Evolutionary conservation across 1,284 basidiomycete species (phyloP).

Genomic region (Leucocoprinus gongylophorus): DNA sequence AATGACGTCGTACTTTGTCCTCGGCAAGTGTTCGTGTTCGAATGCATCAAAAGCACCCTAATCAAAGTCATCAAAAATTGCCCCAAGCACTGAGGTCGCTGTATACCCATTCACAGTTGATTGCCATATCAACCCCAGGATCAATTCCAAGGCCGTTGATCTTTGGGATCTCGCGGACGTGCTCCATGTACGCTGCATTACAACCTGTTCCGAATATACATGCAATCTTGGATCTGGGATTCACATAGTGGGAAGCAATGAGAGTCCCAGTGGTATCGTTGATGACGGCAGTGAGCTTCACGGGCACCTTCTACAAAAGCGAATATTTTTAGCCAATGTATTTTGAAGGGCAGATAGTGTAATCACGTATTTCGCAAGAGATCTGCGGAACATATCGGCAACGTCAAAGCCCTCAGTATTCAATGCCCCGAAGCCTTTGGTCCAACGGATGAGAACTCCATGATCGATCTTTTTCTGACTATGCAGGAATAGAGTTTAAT

Average conservation of each 20-base stretch:
- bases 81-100: neutral
- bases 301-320: conserved; percentile 52
- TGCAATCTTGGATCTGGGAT: conserved; percentile 85
- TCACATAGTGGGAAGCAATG: conserved; percentile 95
- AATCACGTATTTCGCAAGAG: conserved; percentile 68
- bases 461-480: conserved; percentile 94
- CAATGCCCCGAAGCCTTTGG: conserved; percentile 92
- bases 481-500: conserved; percentile 6
- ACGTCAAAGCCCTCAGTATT: conserved; percentile 94
- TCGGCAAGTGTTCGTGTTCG: conserved; percentile 87
- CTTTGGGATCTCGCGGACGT: conserved; percentile 71
- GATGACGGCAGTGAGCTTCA: conserved; percentile 79
- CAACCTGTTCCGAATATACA: conserved; percentile 98
- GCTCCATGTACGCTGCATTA: conserved; percentile 97
- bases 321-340: neutral
- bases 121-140: conserved; percentile 74
- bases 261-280: conserved; percentile 98
- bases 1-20: conserved; percentile 90
- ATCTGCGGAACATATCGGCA: conserved; percentile 84
- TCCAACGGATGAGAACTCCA: conserved; percentile 94
- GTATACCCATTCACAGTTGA: conserved; percentile 91
- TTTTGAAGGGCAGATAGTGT: neutral
- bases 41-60: conserved; percentile 98
- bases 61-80: neutral
- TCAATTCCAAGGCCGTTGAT: conserved; percentile 72